phyloP scores from a whole-genome alignment of 2,329 filamentous ascomycete genomes.

The Ustulina deusta region DNA sequence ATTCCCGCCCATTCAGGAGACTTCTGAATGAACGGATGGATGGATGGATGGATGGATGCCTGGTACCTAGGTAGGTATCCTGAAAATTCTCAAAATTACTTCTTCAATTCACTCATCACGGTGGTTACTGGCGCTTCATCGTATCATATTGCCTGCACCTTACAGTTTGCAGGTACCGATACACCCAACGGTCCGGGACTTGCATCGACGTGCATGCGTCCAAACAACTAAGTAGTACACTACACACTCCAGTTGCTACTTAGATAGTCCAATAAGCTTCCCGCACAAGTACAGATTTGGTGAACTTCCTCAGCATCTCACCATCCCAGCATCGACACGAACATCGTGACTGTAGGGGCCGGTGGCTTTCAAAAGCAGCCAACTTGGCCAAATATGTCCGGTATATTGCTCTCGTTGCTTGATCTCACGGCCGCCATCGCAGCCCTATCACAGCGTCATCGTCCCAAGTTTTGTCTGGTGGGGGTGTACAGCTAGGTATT shows the following conservation, averaged over 20 bases:
- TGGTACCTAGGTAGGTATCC: not conserved
- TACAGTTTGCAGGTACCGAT: not conserved
- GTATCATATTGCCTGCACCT: not conserved
- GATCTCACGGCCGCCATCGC: not conserved
- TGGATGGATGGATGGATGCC: not conserved
- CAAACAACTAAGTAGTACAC: not conserved
- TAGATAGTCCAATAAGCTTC: constrained; percentile 19
- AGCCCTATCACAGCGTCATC: not conserved
- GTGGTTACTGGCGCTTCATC: not conserved
- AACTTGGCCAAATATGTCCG: not conserved
- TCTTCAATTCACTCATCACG: not conserved
- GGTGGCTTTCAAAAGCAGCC: not conserved
- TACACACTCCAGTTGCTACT: not conserved
- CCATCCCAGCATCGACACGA: not conserved
- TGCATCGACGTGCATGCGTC: constrained; percentile 31
- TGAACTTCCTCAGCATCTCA: not conserved
- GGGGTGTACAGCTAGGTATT: not conserved
- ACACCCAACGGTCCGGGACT: constrained; percentile 37
- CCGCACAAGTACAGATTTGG: constrained; percentile 17
- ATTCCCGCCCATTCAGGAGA: not conserved
- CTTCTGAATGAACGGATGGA: not conserved
- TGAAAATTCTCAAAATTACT: not conserved
- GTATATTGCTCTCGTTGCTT: not conserved
- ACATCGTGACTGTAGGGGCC: not conserved
- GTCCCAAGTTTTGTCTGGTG: constrained; percentile 1